These are phyloP conservation scores for Umbelopsis vinacea DNA, from an alignment of 192 early-diverging fungal genomes.

Conservation along the genomic window DNA sequence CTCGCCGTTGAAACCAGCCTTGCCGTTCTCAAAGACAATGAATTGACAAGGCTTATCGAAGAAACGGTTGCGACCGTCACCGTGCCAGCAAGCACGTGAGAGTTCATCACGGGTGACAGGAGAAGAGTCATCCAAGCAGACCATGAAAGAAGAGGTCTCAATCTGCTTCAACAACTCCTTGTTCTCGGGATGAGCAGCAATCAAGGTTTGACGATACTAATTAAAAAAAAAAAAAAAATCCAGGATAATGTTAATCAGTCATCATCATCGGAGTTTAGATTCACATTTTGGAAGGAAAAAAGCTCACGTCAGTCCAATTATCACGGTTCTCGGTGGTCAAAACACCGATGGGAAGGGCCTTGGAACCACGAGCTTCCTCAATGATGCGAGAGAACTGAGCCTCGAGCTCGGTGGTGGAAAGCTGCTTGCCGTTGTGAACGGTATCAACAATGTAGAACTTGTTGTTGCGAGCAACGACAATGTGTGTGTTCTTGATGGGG, in stretches of 20 bases:
- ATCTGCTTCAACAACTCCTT: slow-evolving; percentile 76
- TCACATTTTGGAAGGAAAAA: slow-evolving; percentile 9
- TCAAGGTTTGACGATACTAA: slow-evolving; percentile 67
- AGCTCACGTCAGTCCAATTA: slow-evolving; percentile 80
- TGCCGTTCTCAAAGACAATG: slow-evolving; percentile 96
- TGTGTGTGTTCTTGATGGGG: slow-evolving; percentile 77
- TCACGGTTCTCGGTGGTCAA: slow-evolving; percentile 96
- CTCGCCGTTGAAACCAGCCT: slow-evolving; percentile 94
- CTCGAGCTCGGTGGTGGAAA: slow-evolving; percentile 87
- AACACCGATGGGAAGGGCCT: slow-evolving; percentile 79
- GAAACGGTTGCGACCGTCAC: slow-evolving; percentile 96
- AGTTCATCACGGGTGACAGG: slow-evolving; percentile 91
- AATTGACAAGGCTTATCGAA: slow-evolving; percentile 98
- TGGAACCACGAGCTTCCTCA: slow-evolving; percentile 63
- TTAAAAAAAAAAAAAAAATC: too few species aligned
- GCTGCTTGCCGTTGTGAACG: slow-evolving; percentile 74
- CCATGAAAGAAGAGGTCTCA: slow-evolving; percentile 84
- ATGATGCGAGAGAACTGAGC: slow-evolving; percentile 73
- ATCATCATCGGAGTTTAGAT: slow-evolving; percentile 19
- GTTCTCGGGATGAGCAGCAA: slow-evolving; percentile 71
- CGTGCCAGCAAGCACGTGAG: slow-evolving; percentile 92
- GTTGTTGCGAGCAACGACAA: slow-evolving; percentile 89
- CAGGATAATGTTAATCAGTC: neutral
- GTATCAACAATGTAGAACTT: slow-evolving; percentile 85
- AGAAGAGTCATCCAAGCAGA: slow-evolving; percentile 87